Base-by-base conservation (phyloP, 192 early-diverging fungal genomes). In the Podila minutissima region DNA sequence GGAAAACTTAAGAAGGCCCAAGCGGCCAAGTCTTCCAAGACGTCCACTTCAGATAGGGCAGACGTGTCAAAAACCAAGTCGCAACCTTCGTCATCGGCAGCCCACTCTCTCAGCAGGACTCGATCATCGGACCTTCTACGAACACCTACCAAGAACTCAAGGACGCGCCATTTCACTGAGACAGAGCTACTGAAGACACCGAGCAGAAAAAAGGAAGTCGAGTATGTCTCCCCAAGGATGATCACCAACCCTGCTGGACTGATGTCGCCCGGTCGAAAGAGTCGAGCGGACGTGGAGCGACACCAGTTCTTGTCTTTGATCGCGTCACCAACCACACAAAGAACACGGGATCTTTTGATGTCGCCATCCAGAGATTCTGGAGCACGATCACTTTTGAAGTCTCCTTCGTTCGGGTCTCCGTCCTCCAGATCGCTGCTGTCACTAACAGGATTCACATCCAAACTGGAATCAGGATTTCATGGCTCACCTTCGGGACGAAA, bases 161-260 rank as follows among this genome's bases (percentile, higher is more conserved):
- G 37, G 6, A 63, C 62, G 4, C 62, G 20, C 17, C 31, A 63
- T 38, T 19, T 17, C 48, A 31, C 64, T 13, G 37, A 31, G 24
- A 1, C 66, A 11, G 66, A 50, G 1, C 5, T 66, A 24, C 31
- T 53, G 9, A 65, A 55, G 20, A 81, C 77, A 0, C 77, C 77
- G 0, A 62, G 41, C 12, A 68, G 67, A 32, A 69, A 69, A 37
- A 65, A 81, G 7, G 67, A 71, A 32, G 61, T 79, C 50, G 75
- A 81, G 57, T 81, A 59, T 73, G 71, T 81, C 0, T 81, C 77
- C 0, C 77, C 77, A 24, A 66, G 62, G 20, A 69, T 50, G 26
- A 31, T 76, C 6, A 46, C 64, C 67, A 59, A 67, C 19, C 58
- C 38, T 32, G 38, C 71, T 32, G 77, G 77, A 4, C 32, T 81